Conservation (phyloP, 129 eudicot genomes). For the Flaveria linearis region DNA sequence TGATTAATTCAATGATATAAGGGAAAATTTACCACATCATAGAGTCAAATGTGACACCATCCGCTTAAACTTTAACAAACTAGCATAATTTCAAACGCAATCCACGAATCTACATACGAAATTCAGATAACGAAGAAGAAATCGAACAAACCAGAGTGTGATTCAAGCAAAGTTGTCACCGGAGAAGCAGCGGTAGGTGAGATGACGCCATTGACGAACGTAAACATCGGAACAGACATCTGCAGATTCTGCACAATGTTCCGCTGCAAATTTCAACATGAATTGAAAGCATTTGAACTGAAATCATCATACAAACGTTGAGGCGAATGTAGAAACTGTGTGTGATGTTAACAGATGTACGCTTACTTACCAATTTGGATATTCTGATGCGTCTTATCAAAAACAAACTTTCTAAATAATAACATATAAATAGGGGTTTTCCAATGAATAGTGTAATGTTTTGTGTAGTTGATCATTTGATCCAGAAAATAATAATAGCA, state of each 20-base stretch:
- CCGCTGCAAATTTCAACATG: not conserved
- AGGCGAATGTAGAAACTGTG: no score
- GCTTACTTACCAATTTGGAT: no score
- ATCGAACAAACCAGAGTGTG: slow-evolving; percentile 54
- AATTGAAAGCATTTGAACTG: not conserved
- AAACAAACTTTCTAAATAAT: no score
- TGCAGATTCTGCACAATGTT: not conserved
- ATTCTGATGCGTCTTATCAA: no score
- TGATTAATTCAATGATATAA: no score
- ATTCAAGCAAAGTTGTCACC: slow-evolving; percentile 65
- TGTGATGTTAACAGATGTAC: no score
- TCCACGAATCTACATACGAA: not conserved
- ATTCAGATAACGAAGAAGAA: not conserved
- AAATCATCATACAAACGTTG: no score
- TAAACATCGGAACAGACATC: slow-evolving; percentile 33
- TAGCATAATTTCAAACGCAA: not conserved
- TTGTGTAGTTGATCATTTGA: no score
- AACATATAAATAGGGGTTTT: no score
- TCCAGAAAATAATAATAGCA: no score
- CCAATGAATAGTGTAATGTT: no score
- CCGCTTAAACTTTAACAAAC: not conserved
- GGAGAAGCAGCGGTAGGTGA: slow-evolving; percentile 49
- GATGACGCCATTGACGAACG: slow-evolving; percentile 58
- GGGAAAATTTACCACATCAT: not conserved
- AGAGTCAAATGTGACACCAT: not conserved